These are phyloP conservation scores for Candida anutae DNA, from an alignment of 1,139 yeast species.

Conservation along the genomic window DNA sequence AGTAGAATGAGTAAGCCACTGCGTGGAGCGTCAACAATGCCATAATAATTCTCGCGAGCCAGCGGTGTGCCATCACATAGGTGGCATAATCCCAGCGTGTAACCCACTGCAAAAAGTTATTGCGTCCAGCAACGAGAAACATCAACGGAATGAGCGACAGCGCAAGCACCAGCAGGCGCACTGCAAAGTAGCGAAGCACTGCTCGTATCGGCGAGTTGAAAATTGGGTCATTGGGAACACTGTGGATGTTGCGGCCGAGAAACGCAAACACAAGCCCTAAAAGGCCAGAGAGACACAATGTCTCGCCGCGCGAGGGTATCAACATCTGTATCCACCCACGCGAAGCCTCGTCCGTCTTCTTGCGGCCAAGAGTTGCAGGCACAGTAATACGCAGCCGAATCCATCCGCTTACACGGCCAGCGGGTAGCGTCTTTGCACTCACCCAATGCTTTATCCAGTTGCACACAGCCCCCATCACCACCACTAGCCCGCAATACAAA, in stretches of 20 bases:
- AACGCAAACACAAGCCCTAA: constrained; percentile 3
- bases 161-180: constrained; percentile 51
- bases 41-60: constrained; percentile 47
- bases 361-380: constrained; percentile 38
- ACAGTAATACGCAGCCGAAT: constrained; percentile 34
- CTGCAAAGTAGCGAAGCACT: constrained; percentile 35
- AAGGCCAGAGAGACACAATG: constrained; percentile 6
- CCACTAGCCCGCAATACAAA: constrained; percentile 24
- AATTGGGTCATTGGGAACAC: constrained; percentile 22
- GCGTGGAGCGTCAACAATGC: constrained; percentile 33
- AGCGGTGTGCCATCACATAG: constrained; percentile 51
- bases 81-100: constrained; percentile 58
- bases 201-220: constrained; percentile 13
- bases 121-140: constrained; percentile 54
- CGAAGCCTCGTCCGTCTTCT: constrained; percentile 30
- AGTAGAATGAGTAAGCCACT: constrained; percentile 19
- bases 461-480: constrained; percentile 16
- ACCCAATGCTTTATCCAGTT: constrained; percentile 23
- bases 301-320: constrained; percentile 61
- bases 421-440: neutral
- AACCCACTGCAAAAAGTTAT: constrained; percentile 45
- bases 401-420: constrained; percentile 12
- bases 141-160: constrained; percentile 46
- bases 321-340: constrained; percentile 24
- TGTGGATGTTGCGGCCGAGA: constrained; percentile 12